Evolutionary conservation across 805 yeast genomes (phyloP).

Genomic region (Candida adriatica): DNA sequence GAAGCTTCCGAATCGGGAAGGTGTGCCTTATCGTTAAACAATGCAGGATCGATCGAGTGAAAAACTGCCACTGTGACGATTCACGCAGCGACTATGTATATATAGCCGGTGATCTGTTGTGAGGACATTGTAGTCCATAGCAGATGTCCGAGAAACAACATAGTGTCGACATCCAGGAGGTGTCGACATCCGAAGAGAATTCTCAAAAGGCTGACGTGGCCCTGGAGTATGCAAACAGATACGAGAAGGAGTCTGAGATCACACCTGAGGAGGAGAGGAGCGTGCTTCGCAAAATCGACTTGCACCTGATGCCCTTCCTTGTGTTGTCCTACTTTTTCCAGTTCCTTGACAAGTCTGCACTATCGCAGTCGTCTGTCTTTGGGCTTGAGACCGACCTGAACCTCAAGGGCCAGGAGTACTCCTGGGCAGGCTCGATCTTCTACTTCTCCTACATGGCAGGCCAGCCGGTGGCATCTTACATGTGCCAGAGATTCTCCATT

Average conservation of each 20-base stretch:
- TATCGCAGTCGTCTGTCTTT: conserved; percentile 59
- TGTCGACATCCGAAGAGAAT: neutral
- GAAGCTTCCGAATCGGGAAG: conserved; percentile 1
- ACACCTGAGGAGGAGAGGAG: conserved; percentile 2
- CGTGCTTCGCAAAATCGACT: conserved; percentile 14
- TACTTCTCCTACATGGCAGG: conserved; percentile 45
- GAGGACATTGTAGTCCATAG: too few species aligned
- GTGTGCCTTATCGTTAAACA: neutral
- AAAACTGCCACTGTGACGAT: too few species aligned
- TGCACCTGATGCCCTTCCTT: conserved; percentile 25
- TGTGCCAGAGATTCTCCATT: conserved; percentile 44
- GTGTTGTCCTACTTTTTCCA: conserved; percentile 47
- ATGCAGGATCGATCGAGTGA: too few species aligned
- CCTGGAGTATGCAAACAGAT: conserved; percentile 1
- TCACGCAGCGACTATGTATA: too few species aligned
- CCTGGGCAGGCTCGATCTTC: conserved; percentile 45
- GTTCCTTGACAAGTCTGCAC: conserved; percentile 46
- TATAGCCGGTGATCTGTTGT: too few species aligned
- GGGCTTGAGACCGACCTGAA: conserved; percentile 46
- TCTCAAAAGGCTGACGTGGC: conserved; percentile 2
- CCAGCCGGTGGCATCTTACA: conserved; percentile 39
- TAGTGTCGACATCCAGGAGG: too few species aligned
- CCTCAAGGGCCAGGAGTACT: conserved; percentile 40
- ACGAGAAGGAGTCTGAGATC: conserved; percentile 1
- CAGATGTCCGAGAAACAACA: neutral